A percentile compares a stretch with the other conserved stretches of the same genome.
phyloP scores from a whole-genome alignment of 371 early-diverging fungal genomes.

The Mortierella sp. region DNA sequence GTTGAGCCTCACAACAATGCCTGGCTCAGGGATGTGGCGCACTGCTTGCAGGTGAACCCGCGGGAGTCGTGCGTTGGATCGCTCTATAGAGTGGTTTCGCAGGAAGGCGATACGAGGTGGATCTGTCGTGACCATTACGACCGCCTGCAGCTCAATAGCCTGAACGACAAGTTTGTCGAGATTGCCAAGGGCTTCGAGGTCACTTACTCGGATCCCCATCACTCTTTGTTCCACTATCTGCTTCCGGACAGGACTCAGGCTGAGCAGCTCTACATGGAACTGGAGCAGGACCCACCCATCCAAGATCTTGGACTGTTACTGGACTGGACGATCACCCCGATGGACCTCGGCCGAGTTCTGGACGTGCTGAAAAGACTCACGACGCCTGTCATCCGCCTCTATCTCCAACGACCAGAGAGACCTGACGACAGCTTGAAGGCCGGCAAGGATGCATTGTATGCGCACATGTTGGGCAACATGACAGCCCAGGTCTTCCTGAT shows the following conservation, averaged over 20 bases:
- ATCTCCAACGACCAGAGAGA: not conserved
- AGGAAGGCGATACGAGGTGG: slow-evolving; percentile 23
- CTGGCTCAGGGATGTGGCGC: not conserved
- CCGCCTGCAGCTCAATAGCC: not conserved
- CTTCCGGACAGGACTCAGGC: slow-evolving; percentile 15
- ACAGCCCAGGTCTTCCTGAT: slow-evolving; percentile 9
- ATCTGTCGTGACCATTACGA: slow-evolving; percentile 33
- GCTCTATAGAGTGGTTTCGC: slow-evolving; percentile 20
- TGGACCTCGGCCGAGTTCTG: slow-evolving; percentile 6
- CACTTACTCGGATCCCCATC: slow-evolving; percentile 5
- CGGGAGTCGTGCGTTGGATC: slow-evolving; percentile 17
- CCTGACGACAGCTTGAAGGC: not conserved
- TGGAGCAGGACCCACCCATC: slow-evolving; percentile 24
- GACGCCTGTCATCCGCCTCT: not conserved
- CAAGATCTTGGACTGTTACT: slow-evolving; percentile 29
- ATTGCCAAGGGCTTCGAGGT: not conserved
- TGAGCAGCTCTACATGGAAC: slow-evolving; percentile 6
- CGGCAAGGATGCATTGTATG: slow-evolving; percentile 9
- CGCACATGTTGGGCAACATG: slow-evolving; percentile 9
- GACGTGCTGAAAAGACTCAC: slow-evolving; percentile 6
- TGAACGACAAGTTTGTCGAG: slow-evolving; percentile 10
- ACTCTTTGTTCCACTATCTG: slow-evolving; percentile 15
- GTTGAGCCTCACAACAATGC: not conserved
- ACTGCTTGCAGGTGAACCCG: slow-evolving; percentile 6
- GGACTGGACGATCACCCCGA: slow-evolving; percentile 21